Evolutionary conservation across 495 filamentous ascomycete species (phyloP).

Genomic region (Penicillium manginii): DNA sequence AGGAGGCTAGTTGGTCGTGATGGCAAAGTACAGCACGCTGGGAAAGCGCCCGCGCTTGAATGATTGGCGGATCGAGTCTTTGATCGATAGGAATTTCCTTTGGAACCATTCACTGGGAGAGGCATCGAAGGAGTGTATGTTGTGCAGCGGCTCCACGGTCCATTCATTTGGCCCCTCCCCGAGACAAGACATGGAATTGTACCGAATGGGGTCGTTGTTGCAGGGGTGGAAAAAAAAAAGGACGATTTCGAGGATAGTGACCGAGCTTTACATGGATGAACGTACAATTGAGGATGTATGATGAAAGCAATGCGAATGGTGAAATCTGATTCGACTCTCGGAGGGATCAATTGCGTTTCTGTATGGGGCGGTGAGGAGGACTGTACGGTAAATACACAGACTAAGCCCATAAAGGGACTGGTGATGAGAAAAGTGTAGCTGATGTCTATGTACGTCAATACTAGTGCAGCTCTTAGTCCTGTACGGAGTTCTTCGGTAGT

Average conservation of each 20-base stretch:
- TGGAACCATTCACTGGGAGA: slow-evolving; percentile 12
- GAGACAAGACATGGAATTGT: not conserved
- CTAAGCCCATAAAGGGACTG: not conserved
- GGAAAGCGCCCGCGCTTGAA: slow-evolving; percentile 11
- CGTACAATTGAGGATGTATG: not conserved
- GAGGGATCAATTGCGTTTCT: slow-evolving; percentile 4
- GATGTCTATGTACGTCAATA: not conserved
- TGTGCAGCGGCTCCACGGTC: slow-evolving; percentile 27
- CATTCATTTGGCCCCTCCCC: slow-evolving; percentile 6
- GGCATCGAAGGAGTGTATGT: slow-evolving; percentile 24
- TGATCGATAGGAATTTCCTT: slow-evolving; percentile 9
- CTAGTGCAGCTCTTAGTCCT: not conserved
- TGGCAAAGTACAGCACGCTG: slow-evolving; percentile 17
- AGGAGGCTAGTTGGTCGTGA: slow-evolving; percentile 30
- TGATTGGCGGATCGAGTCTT: slow-evolving; percentile 24
- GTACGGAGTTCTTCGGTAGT: slow-evolving; percentile 6
- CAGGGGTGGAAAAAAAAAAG: slow-evolving; percentile 8
- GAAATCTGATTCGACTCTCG: slow-evolving; percentile 6
- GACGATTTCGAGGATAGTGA: not conserved
- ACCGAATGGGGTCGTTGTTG: slow-evolving; percentile 17
- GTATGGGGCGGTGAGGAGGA: slow-evolving; percentile 10
- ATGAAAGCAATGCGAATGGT: not conserved
- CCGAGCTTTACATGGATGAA: not conserved
- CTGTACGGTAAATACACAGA: not conserved
- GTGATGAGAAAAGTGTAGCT: too few relatives aligned